These are phyloP conservation scores for Cucurbita argyrosperma DNA, from an alignment of 306 rosid species.

Conservation along the genomic window DNA sequence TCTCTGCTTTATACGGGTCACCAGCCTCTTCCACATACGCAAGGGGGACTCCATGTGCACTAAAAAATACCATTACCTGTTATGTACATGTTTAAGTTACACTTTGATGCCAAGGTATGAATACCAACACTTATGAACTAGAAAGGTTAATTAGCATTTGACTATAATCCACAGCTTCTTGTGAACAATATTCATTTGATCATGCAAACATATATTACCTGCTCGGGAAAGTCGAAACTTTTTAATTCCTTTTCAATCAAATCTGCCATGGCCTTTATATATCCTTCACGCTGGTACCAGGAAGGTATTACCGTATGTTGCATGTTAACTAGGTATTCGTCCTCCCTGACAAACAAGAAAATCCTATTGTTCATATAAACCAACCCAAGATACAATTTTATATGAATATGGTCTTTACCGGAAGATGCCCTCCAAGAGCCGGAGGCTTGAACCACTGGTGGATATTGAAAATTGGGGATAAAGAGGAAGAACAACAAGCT, in stretches of 20 bases:
- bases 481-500: conserved; percentile 98
- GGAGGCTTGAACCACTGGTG: conserved; percentile 93
- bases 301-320: conserved; percentile 97
- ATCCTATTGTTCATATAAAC: conserved; percentile 7
- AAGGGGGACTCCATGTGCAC: conserved; percentile 95
- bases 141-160: not conserved
- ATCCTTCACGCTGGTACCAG: conserved; percentile 97
- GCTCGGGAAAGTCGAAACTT: conserved; percentile 38
- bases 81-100: conserved; percentile 8
- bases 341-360: conserved; percentile 50
- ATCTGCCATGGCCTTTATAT: conserved; percentile 86
- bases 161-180: not conserved
- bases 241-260: conserved; percentile 76
- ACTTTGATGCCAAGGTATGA: not conserved
- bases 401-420: conserved; percentile 31
- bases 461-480: conserved; percentile 99
- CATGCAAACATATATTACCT: conserved; percentile 27
- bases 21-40: conserved; percentile 98
- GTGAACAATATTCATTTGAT: conserved; percentile 1
- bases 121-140: not conserved
- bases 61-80: conserved; percentile 82
- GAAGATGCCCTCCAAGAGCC: conserved; percentile 92
- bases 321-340: conserved; percentile 93
- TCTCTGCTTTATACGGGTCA: conserved; percentile 95
- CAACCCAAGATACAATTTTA: not conserved